Conservation (phyloP, 495 filamentous ascomycete species). For the Tuber melanosporum region DNA sequence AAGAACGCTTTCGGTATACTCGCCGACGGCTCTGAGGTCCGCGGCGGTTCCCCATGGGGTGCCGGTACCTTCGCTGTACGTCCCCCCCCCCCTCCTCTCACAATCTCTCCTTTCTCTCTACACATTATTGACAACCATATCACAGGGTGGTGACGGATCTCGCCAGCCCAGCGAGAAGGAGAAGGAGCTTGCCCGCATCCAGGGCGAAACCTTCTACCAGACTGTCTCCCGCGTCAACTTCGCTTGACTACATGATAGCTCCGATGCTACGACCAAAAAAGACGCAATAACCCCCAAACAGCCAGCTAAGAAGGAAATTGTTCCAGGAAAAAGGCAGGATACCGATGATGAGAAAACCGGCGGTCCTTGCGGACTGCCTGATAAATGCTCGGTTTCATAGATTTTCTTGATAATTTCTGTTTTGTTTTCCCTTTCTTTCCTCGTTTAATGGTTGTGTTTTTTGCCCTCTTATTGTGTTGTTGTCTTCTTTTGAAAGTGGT, state of each 20-base stretch:
- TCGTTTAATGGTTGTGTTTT: not conserved
- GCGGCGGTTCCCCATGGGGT: constrained; percentile 86
- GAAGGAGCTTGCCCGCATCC: constrained; percentile 66
- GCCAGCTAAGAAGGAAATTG: constrained; percentile 38
- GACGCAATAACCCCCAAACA: constrained; percentile 26
- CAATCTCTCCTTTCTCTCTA: not conserved
- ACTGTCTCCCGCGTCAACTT: constrained; percentile 65
- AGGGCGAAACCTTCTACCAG: constrained; percentile 84
- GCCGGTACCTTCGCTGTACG: constrained; percentile 84
- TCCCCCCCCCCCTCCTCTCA: constrained; percentile 6
- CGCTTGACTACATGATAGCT: constrained; percentile 72
- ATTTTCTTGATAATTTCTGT: not conserved
- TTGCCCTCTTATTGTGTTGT: not conserved
- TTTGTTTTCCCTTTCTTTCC: not conserved
- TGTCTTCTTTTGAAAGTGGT: not conserved
- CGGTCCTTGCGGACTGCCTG: constrained; percentile 66
- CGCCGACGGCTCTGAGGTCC: constrained; percentile 64
- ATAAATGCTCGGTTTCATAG: constrained; percentile 59
- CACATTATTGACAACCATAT: constrained; percentile 17
- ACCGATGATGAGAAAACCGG: constrained; percentile 42
- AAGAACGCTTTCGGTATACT: constrained; percentile 66
- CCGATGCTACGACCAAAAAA: constrained; percentile 38
- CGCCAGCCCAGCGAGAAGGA: constrained; percentile 71
- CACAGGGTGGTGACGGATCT: constrained; percentile 61
- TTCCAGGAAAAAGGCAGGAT: constrained; percentile 42